phyloP scores from a whole-genome alignment of 2,329 filamentous ascomycete genomes.

The Fusarium sulawesiense region DNA sequence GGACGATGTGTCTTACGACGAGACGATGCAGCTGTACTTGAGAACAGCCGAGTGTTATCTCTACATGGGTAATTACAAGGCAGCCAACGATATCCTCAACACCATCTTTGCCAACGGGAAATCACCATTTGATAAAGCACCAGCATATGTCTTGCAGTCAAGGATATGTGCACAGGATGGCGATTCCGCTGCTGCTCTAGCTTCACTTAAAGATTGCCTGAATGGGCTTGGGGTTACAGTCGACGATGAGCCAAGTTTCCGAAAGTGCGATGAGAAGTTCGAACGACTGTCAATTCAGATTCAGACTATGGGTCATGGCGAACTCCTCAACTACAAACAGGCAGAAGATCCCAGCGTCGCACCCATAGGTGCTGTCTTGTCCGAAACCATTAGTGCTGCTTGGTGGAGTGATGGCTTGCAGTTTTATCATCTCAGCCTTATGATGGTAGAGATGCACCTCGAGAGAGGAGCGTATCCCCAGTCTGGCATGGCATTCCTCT shows the following conservation, averaged over 20 bases:
- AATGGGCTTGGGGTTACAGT: slow-evolving; percentile 75
- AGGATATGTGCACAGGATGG: slow-evolving; percentile 81
- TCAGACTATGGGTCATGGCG: slow-evolving; percentile 64
- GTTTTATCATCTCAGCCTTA: slow-evolving; percentile 77
- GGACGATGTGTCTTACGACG: slow-evolving; percentile 83
- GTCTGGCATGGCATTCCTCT: slow-evolving; percentile 74
- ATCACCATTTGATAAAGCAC: slow-evolving; percentile 81
- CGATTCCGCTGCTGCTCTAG: slow-evolving; percentile 75
- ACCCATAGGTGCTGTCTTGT: slow-evolving; percentile 75
- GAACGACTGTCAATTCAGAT: slow-evolving; percentile 70
- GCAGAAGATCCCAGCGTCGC: slow-evolving; percentile 65
- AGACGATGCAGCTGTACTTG: slow-evolving; percentile 83
- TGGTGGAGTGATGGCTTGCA: slow-evolving; percentile 79
- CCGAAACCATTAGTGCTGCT: slow-evolving; percentile 75
- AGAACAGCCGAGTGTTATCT: slow-evolving; percentile 85
- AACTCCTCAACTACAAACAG: slow-evolving; percentile 57
- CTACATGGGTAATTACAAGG: slow-evolving; percentile 77
- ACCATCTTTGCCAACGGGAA: slow-evolving; percentile 77
- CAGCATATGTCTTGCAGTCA: slow-evolving; percentile 85
- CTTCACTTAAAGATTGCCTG: slow-evolving; percentile 77
- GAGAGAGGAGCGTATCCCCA: slow-evolving; percentile 74
- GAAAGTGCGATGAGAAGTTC: slow-evolving; percentile 83
- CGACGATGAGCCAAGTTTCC: slow-evolving; percentile 73
- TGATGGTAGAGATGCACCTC: slow-evolving; percentile 75
- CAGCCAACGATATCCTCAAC: slow-evolving; percentile 75